Base-by-base conservation (phyloP, 257 asterid species). In the Oldenlandia corymbosa region DNA sequence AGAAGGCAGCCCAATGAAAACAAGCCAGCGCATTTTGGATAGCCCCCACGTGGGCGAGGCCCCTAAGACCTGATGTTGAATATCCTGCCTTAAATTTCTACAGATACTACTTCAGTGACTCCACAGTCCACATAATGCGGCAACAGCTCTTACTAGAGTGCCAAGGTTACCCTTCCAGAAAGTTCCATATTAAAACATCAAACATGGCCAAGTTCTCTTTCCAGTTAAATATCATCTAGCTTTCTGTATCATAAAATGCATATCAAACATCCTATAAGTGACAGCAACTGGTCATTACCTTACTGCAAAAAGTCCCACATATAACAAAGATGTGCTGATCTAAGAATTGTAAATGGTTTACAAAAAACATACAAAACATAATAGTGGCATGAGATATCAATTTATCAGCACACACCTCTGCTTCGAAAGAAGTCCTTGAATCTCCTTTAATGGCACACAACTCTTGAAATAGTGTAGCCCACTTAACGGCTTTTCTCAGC, bases 351-450 rank as follows among this genome's bases (percentile, higher is more conserved):
- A 34, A 23, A 31, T 4, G 10, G 5, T 4, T 7, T 16, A 43
- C 18, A 17, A 10, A 10, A 21, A 31, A 26, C 14, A 5, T 10
- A 51, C 23, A 50, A n/a, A 7, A 37, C 58, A 30, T 8, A 52
- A 42, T 12, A 59, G 3, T 47, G 27, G 51, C 23, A 24, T 4
- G 48, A 11, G 45, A 37, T 58, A 46, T 62, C 11, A 16, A 52
- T 55, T 26, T 37, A 65, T 45, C 45, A 32, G 60, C 18, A 58
- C 73, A 64, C 72, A 87, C 97, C 95, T 92, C 99, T 58, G 97
- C 97, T 81, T 92, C 99, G 71, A 92, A 77, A 37, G 97, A 92
- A 67, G 99, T 89, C 75, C 94, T 83, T 1, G 96, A 89, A 74
- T 93, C 97, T 75, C 96, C 99, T 71, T 87, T 89, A 71, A 77